These are phyloP conservation scores for Amanita molliuscula DNA, from an alignment of 768 basidiomycete species.

Conservation along the genomic window DNA sequence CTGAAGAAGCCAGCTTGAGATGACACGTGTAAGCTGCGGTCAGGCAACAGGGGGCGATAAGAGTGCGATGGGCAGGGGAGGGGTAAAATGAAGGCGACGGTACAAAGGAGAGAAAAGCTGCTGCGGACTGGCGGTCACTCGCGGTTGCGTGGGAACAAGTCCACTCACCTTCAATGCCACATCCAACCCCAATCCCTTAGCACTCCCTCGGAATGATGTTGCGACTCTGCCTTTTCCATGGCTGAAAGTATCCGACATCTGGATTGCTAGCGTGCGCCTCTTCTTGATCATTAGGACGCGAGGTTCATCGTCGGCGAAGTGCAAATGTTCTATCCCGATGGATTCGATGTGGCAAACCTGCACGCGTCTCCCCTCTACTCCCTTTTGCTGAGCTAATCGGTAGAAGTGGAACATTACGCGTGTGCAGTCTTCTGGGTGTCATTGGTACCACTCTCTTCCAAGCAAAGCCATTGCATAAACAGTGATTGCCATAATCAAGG, in stretches of 20 bases:
- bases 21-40: not conserved
- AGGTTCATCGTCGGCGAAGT: constrained; percentile 51
- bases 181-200: not conserved
- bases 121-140: not conserved
- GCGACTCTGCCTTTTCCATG: constrained; percentile 39
- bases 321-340: constrained; percentile 47
- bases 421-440: constrained; percentile 55
- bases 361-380: constrained; percentile 13
- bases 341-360: constrained; percentile 58
- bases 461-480: not conserved
- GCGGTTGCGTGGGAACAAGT: no score
- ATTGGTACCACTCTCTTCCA: constrained; percentile 23
- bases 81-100: not conserved
- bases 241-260: constrained; percentile 57
- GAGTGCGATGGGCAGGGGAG: not conserved
- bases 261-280: constrained; percentile 44
- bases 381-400: not conserved
- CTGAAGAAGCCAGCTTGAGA: not conserved
- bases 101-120: not conserved
- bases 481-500: constrained; percentile 51
- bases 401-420: constrained; percentile 40
- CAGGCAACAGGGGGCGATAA: not conserved
- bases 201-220: no score
- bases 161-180: no score
- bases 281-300: constrained; percentile 13